These are phyloP conservation scores for Centrapalus pauciflorus DNA, from an alignment of 129 eudicot species.

Conservation along the genomic window DNA sequence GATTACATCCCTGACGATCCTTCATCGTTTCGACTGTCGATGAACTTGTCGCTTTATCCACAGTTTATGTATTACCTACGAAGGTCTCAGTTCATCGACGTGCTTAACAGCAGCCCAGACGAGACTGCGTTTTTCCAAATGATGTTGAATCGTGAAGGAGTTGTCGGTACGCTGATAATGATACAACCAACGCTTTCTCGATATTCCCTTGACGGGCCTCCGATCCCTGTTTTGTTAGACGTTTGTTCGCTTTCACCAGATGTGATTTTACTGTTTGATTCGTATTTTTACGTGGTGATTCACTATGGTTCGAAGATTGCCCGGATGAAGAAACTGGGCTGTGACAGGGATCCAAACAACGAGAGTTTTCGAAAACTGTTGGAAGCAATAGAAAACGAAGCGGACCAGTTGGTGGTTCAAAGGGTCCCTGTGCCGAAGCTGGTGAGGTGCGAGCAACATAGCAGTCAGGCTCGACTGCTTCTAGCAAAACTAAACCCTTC, in stretches of 20 bases:
- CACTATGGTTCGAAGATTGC: conserved; percentile 90
- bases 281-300: conserved; percentile 76
- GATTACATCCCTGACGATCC: conserved; percentile 92
- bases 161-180: conserved; percentile 79
- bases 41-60: conserved; percentile 85
- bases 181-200: conserved; percentile 86
- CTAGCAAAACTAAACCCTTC: conserved; percentile 96
- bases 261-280: conserved; percentile 82
- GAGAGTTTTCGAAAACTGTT: conserved; percentile 74
- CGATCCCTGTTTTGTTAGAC: conserved; percentile 77
- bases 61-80: conserved; percentile 88
- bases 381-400: conserved; percentile 82
- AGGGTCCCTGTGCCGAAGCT: conserved; percentile 83
- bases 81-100: conserved; percentile 86
- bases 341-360: conserved; percentile 69
- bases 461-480: conserved; percentile 98
- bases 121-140: conserved; percentile 84
- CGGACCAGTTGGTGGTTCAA: conserved; percentile 69
- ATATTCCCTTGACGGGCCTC: conserved; percentile 93
- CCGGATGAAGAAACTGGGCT: conserved; percentile 84
- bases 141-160: conserved; percentile 93
- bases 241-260: conserved; percentile 83
- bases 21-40: conserved; percentile 73
- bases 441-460: conserved; percentile 80
- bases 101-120: conserved; percentile 87